Evolutionary conservation across 352 stramenopile species (phyloP), one percentile per base, ranked within the genome.

Genomic region (Pythium myriotylum): DNA sequence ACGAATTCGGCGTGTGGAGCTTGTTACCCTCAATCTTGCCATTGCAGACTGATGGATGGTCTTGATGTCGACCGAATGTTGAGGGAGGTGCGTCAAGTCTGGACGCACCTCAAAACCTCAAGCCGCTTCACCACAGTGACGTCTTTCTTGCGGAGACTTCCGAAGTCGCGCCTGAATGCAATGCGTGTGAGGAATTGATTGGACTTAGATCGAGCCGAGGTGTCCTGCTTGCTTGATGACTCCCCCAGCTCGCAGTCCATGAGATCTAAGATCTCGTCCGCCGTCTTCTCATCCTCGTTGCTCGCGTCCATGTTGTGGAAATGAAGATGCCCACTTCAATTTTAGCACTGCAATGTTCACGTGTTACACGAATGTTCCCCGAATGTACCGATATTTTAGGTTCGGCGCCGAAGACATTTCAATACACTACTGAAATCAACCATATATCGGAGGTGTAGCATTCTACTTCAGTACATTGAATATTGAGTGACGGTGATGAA

Each of bases 171-270:
- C 14, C 14, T n/a, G 10, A 23, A 47, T n/a, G 7, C 7, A 47
- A 47, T 23, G 6, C 41, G 7, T n/a, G 7, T 6, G 7, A 47
- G 41, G 19, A 47, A 47, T 23, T 40, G 14, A 40, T 14, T 14
- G 17, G 22, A 47, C 41, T 47, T 47, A 23, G 41, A 47, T 7
- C 41, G 41, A 47, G 41, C 41, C 17, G 41, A 47, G 10, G 41
- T 23, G 41, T 47, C 41, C 41, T 47, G 41, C 41, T 47, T 47
- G 14, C 19, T 7, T n/a, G 41, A 47, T n/a, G 41, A 47, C 14
- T n/a, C 41, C 7, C 41, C 14, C 13, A 47, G 41, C 41, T 47
- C 41, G 8, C 13, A n/a, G 19, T 47, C 41, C 41, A 47, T 47
- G 10, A 47, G 19, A 23, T 47, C 41, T 10, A 47, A 22, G 19